Evolutionary conservation across 2,329 filamentous ascomycete genomes (phyloP).

Genomic region (Pseudocercospora pini-densiflorae): DNA sequence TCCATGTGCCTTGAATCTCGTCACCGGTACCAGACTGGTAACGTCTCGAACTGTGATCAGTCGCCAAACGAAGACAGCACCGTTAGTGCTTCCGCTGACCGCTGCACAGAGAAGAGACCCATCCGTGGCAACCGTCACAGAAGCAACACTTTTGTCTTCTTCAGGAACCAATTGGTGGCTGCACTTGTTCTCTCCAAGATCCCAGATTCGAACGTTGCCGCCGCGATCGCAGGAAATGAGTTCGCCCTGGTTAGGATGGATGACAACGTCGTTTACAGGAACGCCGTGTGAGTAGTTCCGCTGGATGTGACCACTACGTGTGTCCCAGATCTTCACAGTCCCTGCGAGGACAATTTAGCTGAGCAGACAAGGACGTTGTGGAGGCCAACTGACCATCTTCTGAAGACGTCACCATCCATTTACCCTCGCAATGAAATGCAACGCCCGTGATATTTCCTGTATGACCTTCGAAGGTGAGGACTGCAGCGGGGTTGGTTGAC

Average conservation of each 20-base stretch:
- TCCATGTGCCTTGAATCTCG: constrained; percentile 86
- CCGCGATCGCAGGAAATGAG: constrained; percentile 94
- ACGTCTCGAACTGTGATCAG: constrained; percentile 82
- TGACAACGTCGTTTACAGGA: constrained; percentile 97
- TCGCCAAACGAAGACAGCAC: constrained; percentile 97
- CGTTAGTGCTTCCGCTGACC: constrained; percentile 79
- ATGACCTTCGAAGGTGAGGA: constrained; percentile 94
- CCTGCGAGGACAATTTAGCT: constrained; percentile 29
- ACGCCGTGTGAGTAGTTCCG: constrained; percentile 89
- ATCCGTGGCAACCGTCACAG: constrained; percentile 94
- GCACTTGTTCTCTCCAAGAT: constrained; percentile 95
- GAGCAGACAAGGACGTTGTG: not conserved
- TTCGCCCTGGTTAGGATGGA: constrained; percentile 98
- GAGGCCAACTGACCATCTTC: constrained; percentile 70
- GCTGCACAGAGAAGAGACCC: constrained; percentile 84
- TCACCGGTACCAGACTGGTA: constrained; percentile 83
- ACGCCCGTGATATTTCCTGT: constrained; percentile 95
- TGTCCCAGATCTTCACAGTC: constrained; percentile 97
- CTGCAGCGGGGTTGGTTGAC: constrained; percentile 91
- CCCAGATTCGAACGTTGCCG: constrained; percentile 94
- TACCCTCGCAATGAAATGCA: constrained; percentile 97
- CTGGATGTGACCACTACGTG: constrained; percentile 81
- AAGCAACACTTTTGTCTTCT: constrained; percentile 90
- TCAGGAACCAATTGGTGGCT: constrained; percentile 95
- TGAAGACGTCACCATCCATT: constrained; percentile 99